Evolutionary conservation across 2,329 filamentous ascomycete genomes (phyloP).

Genomic region (Aspergillus persii): DNA sequence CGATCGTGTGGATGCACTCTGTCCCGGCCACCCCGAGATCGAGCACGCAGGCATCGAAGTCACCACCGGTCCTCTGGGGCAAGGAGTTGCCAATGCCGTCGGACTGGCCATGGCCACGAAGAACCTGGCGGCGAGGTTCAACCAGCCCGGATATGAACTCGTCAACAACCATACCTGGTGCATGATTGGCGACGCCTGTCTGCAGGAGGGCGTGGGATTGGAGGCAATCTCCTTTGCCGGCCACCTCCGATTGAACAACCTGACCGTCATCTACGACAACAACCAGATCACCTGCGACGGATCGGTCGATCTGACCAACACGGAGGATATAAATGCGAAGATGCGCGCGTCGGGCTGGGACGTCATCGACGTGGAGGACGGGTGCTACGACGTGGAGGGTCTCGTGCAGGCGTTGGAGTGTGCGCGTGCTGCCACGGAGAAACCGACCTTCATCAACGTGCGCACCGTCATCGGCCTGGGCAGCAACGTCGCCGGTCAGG

Average conservation of each 20-base stretch:
- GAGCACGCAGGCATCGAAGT: slow-evolving; percentile 59
- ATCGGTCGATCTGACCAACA: slow-evolving; percentile 53
- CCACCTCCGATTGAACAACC: slow-evolving; percentile 55
- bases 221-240: slow-evolving; percentile 59
- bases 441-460: slow-evolving; percentile 59
- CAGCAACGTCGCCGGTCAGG: slow-evolving; percentile 39
- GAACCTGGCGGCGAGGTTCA: slow-evolving; percentile 55
- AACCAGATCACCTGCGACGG: slow-evolving; percentile 62
- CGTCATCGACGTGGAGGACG: slow-evolving; percentile 55
- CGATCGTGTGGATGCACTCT: slow-evolving; percentile 27
- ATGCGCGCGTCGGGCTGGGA: slow-evolving; percentile 58
- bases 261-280: slow-evolving; percentile 60
- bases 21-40: slow-evolving; percentile 52
- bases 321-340: slow-evolving; percentile 58
- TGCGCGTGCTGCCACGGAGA: slow-evolving; percentile 45
- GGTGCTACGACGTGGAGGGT: slow-evolving; percentile 50
- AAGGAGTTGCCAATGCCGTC: slow-evolving; percentile 61
- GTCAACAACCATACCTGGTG: slow-evolving; percentile 56
- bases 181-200: slow-evolving; percentile 59
- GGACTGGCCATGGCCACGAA: slow-evolving; percentile 59
- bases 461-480: slow-evolving; percentile 57
- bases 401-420: slow-evolving; percentile 49
- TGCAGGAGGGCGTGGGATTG: slow-evolving; percentile 58
- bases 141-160: slow-evolving; percentile 49
- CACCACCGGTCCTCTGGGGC: slow-evolving; percentile 59